phyloP scores from a whole-genome alignment of 2,329 filamentous ascomycete genomes.

The Aspergillus clavatus region DNA sequence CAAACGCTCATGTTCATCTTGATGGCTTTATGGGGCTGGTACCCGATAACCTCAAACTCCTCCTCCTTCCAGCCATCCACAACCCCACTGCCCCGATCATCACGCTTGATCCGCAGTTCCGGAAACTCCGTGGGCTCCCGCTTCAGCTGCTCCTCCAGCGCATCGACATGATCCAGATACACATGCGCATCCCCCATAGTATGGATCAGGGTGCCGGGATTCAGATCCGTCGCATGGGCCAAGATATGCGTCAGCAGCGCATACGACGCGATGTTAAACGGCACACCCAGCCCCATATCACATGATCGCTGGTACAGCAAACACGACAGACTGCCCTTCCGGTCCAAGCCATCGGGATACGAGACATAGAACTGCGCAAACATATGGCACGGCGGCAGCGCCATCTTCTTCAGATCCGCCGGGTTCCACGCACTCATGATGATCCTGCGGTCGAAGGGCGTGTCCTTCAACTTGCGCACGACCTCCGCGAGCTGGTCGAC shows the following conservation, averaged over 20 bases:
- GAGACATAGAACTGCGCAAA: conserved; percentile 95
- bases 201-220: conserved; percentile 83
- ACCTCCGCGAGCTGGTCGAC: conserved; percentile 91
- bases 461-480: conserved; percentile 76
- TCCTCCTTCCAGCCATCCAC: conserved; percentile 89
- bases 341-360: conserved; percentile 50
- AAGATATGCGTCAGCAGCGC: conserved; percentile 93
- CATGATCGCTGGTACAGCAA: conserved; percentile 90
- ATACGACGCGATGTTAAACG: conserved; percentile 96
- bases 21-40: conserved; percentile 86
- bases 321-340: conserved; percentile 73
- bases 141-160: conserved; percentile 72
- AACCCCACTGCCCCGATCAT: conserved; percentile 70
- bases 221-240: conserved; percentile 76
- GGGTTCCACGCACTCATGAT: conserved; percentile 95
- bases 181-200: conserved; percentile 99
- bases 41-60: conserved; percentile 82
- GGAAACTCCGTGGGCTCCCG: conserved; percentile 80
- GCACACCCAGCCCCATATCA: conserved; percentile 95
- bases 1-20: conserved; percentile 98
- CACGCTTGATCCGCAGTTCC: conserved; percentile 64
- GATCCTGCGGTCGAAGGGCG: conserved; percentile 83
- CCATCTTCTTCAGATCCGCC: conserved; percentile 78
- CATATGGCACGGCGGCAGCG: conserved; percentile 91
- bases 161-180: conserved; percentile 87